Conservation (phyloP, 768 basidiomycete genomes). For the Panellus pusillus region DNA sequence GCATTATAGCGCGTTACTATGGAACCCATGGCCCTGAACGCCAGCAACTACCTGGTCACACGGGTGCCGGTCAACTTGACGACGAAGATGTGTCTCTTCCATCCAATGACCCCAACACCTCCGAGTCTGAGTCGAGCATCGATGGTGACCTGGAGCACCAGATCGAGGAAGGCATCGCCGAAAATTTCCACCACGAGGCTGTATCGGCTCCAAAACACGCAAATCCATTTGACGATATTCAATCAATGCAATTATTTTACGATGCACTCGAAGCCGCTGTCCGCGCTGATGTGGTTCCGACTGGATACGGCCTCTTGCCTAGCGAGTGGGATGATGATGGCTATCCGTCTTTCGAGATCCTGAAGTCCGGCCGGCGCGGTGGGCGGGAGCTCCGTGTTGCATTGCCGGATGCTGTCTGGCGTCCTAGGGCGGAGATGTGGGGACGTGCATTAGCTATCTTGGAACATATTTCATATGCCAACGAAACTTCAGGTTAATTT, state of each 20-base stretch:
- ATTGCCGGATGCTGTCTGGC: constrained; percentile 19
- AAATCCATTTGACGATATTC: constrained; percentile 6
- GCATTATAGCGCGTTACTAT: constrained; percentile 9
- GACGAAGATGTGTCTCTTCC: background rate
- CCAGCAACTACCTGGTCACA: background rate
- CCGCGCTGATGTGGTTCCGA: background rate
- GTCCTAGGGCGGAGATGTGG: constrained; percentile 17
- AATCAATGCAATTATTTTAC: background rate
- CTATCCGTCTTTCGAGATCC: constrained; percentile 14
- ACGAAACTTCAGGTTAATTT: background rate
- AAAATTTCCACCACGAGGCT: constrained; percentile 10
- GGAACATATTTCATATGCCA: background rate
- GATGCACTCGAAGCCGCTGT: background rate
- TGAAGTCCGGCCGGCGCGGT: constrained; percentile 11
- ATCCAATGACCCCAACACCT: background rate
- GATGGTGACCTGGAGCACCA: background rate
- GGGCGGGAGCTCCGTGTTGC: constrained; percentile 8
- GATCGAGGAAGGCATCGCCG: constrained; percentile 5
- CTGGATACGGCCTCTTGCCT: constrained; percentile 15
- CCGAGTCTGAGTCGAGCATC: background rate
- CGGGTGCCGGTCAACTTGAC: constrained; percentile 14
- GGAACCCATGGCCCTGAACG: background rate
- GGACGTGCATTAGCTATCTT: constrained; percentile 13
- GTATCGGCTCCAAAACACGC: constrained; percentile 4
- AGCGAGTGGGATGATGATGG: constrained; percentile 20